Evolutionary conservation across 345 rosid genomes (phyloP).

Genomic region (Rhizophora mangle): DNA sequence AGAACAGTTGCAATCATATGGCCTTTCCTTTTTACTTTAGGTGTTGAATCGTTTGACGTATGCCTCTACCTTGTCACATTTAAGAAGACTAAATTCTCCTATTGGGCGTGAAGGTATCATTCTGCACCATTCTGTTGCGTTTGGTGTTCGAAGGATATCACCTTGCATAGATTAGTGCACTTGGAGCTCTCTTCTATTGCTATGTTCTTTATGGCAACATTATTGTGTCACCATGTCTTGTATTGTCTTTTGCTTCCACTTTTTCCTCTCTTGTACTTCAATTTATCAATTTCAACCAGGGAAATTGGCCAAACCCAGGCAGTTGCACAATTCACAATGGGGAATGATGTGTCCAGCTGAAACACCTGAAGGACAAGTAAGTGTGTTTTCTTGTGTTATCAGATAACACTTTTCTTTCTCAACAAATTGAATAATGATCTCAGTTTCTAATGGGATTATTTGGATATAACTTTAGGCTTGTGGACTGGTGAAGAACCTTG

Average conservation of each 20-base stretch:
- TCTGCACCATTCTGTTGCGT: slow-evolving; percentile 1
- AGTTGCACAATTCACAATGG: slow-evolving; percentile 99
- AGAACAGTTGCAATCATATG: neutral
- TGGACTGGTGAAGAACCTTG: slow-evolving; percentile 94
- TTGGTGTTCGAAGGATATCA: neutral
- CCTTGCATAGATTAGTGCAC: neutral
- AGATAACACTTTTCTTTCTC: neutral
- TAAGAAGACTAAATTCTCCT: slow-evolving; percentile 95
- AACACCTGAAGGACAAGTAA: slow-evolving; percentile 99
- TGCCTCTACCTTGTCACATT: slow-evolving; percentile 92
- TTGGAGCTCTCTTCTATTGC: slow-evolving; percentile 11
- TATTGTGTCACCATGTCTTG: neutral
- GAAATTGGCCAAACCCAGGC: slow-evolving; percentile 96
- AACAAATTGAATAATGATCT: neutral
- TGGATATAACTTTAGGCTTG: slow-evolving; percentile 61
- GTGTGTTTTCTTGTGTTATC: slow-evolving; percentile 4
- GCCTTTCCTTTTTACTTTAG: slow-evolving; percentile 26
- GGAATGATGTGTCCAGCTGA: slow-evolving; percentile 99
- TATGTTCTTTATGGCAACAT: neutral
- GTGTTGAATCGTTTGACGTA: slow-evolving; percentile 94
- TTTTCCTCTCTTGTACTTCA: slow-evolving; percentile 6
- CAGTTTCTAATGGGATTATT: slow-evolving; percentile 4
- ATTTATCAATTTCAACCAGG: slow-evolving; percentile 44
- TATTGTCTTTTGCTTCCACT: neutral
- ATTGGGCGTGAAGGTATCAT: slow-evolving; percentile 91